Evolutionary conservation across 208 protist species (phyloP).

Genomic region (Jaenimonas drosophilae): DNA sequence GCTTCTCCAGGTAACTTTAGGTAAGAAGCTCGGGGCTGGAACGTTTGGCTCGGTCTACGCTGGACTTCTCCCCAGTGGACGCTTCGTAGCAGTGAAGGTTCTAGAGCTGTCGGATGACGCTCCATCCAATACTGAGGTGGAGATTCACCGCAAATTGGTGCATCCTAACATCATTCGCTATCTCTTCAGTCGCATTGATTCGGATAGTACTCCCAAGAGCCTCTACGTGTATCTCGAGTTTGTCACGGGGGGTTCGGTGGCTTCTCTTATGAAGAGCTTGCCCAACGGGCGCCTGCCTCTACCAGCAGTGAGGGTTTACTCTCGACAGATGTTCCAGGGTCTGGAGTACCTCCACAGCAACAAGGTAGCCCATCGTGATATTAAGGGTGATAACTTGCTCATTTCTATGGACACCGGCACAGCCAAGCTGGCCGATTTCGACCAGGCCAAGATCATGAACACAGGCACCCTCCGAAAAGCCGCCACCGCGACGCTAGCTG

Average conservation of each 20-base stretch:
- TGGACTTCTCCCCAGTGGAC: slow-evolving; percentile 76
- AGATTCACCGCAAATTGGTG: slow-evolving; percentile 82
- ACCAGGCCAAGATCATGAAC: slow-evolving; percentile 93
- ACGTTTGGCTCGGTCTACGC: slow-evolving; percentile 86
- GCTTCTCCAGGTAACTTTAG: slow-evolving; percentile 62
- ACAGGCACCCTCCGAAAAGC: slow-evolving; percentile 73
- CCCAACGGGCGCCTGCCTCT: slow-evolving; percentile 63
- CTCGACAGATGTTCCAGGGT: slow-evolving; percentile 82
- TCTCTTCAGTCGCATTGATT: slow-evolving; percentile 70
- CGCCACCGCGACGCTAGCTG: slow-evolving; percentile 79
- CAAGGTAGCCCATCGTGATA: slow-evolving; percentile 84
- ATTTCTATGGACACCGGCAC: slow-evolving; percentile 90
- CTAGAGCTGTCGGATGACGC: slow-evolving; percentile 78
- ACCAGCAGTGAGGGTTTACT: slow-evolving; percentile 73
- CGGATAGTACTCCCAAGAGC: slow-evolving; percentile 71
- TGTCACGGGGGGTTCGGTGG: slow-evolving; percentile 86
- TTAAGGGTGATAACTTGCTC: slow-evolving; percentile 89
- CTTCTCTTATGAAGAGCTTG: slow-evolving; percentile 82
- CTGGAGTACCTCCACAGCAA: slow-evolving; percentile 83
- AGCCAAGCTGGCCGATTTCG: slow-evolving; percentile 98
- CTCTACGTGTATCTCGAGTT: slow-evolving; percentile 90
- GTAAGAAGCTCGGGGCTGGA: slow-evolving; percentile 85
- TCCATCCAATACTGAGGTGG: slow-evolving; percentile 79
- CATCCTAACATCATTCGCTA: slow-evolving; percentile 91
- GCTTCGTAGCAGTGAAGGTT: slow-evolving; percentile 86